Conservation (phyloP, 768 basidiomycete species). For the Lactifluus subvellereus region DNA sequence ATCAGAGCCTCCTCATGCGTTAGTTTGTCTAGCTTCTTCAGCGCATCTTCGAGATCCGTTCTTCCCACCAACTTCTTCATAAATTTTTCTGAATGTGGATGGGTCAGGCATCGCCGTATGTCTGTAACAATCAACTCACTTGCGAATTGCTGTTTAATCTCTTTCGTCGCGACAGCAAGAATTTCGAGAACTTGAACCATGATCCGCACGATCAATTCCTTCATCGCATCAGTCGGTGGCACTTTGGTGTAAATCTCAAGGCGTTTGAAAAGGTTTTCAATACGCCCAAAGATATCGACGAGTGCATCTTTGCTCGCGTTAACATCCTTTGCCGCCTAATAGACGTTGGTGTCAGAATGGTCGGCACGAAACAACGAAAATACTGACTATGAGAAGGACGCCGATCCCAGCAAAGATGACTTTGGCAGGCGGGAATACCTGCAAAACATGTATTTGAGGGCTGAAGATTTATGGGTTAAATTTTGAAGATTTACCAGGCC, state of each 20-base stretch:
- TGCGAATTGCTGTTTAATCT: background rate
- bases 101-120: background rate
- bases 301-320: background rate
- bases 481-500: background rate
- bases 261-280: background rate
- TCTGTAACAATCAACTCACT: background rate
- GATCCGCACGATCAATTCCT: background rate
- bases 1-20: background rate
- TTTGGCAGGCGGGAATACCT: background rate
- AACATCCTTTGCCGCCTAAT: constrained; percentile 1
- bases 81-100: background rate
- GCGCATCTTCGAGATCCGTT: background rate
- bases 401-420: constrained; percentile 5
- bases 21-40: constrained; percentile 1
- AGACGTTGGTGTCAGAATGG: background rate
- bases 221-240: background rate
- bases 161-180: background rate
- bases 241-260: background rate
- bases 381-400: background rate
- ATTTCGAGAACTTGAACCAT: background rate
- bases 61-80: background rate
- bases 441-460: background rate
- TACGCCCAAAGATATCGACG: background rate
- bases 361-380: no score
- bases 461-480: background rate